Base-by-base conservation (phyloP, 495 filamentous ascomycete genomes). In the Penicillium flavigenum region DNA sequence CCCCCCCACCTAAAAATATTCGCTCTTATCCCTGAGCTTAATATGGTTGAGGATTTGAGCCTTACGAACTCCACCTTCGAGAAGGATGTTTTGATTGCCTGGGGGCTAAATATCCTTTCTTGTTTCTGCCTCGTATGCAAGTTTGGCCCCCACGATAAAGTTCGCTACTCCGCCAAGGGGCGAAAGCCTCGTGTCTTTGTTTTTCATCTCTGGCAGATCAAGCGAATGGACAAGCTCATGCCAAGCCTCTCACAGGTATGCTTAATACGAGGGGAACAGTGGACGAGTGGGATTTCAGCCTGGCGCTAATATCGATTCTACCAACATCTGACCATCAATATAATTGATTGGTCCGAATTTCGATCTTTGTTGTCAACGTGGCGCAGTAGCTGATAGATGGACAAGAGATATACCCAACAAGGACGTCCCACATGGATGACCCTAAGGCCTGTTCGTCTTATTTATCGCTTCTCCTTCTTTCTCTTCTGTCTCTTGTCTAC, bases 371-470 rank as follows among this genome's bases (percentile, higher is more conserved):
- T 20, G n/a, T 9, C n/a, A 43, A 43, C 41, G 41, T 19, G 41
- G 41, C n/a, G n/a, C 2, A 43, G 41, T 2, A 7, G 6, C 39
- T 42, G n/a, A 8, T 3, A 5, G 41, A 22, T 20, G 4, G n/a
- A 20, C 41, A 43, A 20, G n/a, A 10, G 6, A 43, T 22, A 43
- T 43, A 43, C 41, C 41, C 8, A 22, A 61, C 49, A 16, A 39
- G 10, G 31, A 19, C 14, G 4, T 41, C 19, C 46, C 51, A 54
- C 58, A 59, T 55, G 58, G 58, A 56, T 43, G 58, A 51, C 20
- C 17, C 12, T 7, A 57, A 38, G 41, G 41, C 41, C 17, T 12
- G n/a, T 43, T 42, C 3, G n/a, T 20, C 41, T 22, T 43, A 43
- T 22, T 41, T 17, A 41, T 4, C 0, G 38, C 16, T 41, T 8